phyloP scores from a whole-genome alignment of 2,329 filamentous ascomycete genomes.

The Amphichorda felina region DNA sequence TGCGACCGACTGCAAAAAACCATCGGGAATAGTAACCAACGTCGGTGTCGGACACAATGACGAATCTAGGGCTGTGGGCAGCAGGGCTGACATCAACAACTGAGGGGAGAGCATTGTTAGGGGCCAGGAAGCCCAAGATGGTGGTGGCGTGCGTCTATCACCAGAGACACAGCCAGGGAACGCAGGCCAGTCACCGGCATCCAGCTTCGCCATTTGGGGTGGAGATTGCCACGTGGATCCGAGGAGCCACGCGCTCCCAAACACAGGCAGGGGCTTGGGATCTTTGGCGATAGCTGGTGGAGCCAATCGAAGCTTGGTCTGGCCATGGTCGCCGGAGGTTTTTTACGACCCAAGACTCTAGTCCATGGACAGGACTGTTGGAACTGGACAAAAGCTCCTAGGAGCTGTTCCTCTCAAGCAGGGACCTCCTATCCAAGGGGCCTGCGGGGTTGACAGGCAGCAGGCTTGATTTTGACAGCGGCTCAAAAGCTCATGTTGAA shows the following conservation, averaged over 20 bases:
- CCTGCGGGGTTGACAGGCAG: too few species aligned
- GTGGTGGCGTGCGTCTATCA: background rate
- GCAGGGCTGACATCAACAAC: constrained; percentile 1
- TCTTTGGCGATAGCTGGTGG: background rate
- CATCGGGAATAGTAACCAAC: too few species aligned
- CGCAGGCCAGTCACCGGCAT: background rate
- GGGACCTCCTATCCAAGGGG: too few species aligned
- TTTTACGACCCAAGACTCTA: too few species aligned
- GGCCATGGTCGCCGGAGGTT: background rate
- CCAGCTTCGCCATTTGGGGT: background rate
- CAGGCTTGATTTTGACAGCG: too few species aligned
- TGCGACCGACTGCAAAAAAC: too few species aligned
- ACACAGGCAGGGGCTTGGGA: background rate
- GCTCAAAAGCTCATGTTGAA: too few species aligned
- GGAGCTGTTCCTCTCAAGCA: too few species aligned
- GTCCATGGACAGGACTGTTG: too few species aligned
- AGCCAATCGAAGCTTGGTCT: background rate
- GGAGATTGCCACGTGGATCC: constrained; percentile 4
- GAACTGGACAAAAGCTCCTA: too few species aligned
- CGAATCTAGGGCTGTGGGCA: too few species aligned
- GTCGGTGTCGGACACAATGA: too few species aligned
- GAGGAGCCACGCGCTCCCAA: constrained; percentile 4
- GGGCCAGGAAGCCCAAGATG: background rate
- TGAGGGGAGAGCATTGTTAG: background rate
- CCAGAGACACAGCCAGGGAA: background rate